Percentiles rank a stretch among this genome's conserved stretches.
Evolutionary conservation across 176 grass and related monocot species (phyloP).

Genomic region (Oryza longistaminata): DNA sequence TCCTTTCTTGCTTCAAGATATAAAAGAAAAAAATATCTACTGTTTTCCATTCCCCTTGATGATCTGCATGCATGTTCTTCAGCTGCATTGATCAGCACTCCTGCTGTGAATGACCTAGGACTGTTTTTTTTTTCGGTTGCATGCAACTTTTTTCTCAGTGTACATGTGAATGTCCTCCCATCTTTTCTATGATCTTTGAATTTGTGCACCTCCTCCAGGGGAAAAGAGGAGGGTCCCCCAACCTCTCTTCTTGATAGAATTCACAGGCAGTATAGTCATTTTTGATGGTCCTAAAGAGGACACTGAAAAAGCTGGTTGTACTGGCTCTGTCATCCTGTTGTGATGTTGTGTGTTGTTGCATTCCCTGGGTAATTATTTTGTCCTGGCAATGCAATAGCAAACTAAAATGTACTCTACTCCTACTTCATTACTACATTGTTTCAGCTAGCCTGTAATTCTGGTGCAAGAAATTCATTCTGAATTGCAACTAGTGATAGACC

Average conservation of each 20-base stretch:
- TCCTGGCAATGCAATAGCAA: neutral
- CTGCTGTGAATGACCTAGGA: neutral
- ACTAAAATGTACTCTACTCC: neutral
- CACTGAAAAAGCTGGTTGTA: slow-evolving; percentile 16
- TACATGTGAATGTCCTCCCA: neutral
- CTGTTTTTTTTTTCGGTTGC: neutral
- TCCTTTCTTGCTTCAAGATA: slow-evolving; percentile 1
- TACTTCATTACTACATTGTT: no score
- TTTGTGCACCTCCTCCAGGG: neutral
- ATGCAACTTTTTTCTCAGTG: slow-evolving; percentile 10
- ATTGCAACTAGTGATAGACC: neutral
- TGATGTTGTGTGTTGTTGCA: neutral
- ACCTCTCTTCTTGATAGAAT: neutral
- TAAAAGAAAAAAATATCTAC: neutral
- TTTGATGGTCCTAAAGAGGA: neutral
- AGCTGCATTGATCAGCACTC: neutral
- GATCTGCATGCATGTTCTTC: neutral
- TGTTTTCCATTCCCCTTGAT: neutral
- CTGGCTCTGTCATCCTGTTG: slow-evolving; percentile 2
- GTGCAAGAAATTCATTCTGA: neutral
- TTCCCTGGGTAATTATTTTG: neutral
- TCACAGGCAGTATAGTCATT: neutral
- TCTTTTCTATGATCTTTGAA: slow-evolving; percentile 16
- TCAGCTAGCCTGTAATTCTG: neutral
- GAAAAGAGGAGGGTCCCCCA: neutral